Percentiles rank a stretch among this genome's conserved stretches.
Conservation (phyloP, 306 rosid genomes). For the Quercus alba region DNA sequence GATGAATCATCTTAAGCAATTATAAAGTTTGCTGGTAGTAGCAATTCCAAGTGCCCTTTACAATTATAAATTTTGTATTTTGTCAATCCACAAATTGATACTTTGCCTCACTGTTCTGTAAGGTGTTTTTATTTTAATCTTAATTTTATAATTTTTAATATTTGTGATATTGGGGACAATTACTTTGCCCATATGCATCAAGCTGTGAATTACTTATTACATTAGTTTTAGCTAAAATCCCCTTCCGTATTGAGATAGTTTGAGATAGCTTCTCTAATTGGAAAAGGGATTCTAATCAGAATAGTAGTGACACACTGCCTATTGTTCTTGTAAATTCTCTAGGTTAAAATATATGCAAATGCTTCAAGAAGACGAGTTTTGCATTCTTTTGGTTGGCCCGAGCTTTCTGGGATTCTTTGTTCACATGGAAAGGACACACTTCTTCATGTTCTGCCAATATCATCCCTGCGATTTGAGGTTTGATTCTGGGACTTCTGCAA, state of each 20-base stretch:
- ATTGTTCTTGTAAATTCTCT: slow-evolving; percentile 8
- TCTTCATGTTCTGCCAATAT: slow-evolving; percentile 55
- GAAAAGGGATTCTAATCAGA: background rate
- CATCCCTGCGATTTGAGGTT: slow-evolving; percentile 51
- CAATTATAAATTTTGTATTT: background rate
- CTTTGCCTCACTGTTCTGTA: background rate
- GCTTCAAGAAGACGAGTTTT: slow-evolving; percentile 52
- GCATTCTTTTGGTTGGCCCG: slow-evolving; percentile 44
- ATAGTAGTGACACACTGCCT: background rate
- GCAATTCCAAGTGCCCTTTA: background rate
- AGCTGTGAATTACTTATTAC: too few species aligned
- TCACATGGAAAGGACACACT: slow-evolving; percentile 40
- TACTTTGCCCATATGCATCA: too few species aligned
- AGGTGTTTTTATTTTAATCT: too few species aligned
- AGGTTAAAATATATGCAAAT: slow-evolving; percentile 47
- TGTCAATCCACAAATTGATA: background rate
- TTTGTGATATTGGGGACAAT: too few species aligned
- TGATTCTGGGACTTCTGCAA: slow-evolving; percentile 3
- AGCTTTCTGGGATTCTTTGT: slow-evolving; percentile 40
- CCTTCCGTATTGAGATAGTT: too few species aligned
- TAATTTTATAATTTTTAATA: too few species aligned
- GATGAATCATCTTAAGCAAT: background rate
- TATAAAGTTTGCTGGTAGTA: background rate
- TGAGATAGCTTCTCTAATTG: too few species aligned
- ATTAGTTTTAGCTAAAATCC: too few species aligned